Evolutionary conservation across 495 filamentous ascomycete genomes (phyloP), one percentile per base, ranked within the genome.

Genomic region (Aspergillus conjunctus): DNA sequence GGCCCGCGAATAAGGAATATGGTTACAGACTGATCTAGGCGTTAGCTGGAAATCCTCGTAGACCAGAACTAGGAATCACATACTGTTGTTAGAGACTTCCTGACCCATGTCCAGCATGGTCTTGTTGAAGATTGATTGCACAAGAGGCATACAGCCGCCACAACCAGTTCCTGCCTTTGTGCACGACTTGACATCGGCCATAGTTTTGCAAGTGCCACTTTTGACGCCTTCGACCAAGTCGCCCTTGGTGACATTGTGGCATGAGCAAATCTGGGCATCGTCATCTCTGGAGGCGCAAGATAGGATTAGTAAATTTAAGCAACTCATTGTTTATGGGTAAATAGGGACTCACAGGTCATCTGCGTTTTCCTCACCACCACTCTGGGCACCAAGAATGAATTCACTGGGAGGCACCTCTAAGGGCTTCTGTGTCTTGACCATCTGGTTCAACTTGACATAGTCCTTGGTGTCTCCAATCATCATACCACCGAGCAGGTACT

Each of bases 401-500:
- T 96, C 86, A 12, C 89, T 87, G 0, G 93, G 93, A 0, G 91
- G 89, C 4, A 94, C 80, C 26, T 96, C 90, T 3, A 98, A 79
- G 65, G 81, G 77, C 70, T 95, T 96, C 65, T 93, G 89, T 59
- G 81, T 85, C 76, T 94, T 98, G 32, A 95, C 93, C 81, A 96
- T 88, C n/a, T 91, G 90, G 7, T 96, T 93, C 43, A 98, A 77
- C 68, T 96, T 96, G 73, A 97, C 83, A 70, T 97, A 98, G 73
- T 98, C 93, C 60, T 84, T 88, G 0, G 92, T 96, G 73, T 98
- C 93, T 37, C 93, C 93, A 58, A 98, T 96, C 90, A 98, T 97
- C 93, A 98, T 98, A 3, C 93, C 93, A 17, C 93, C 93, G 7
- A 98, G 84, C 3, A 98, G 78, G 71, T 91, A 94, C 69, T 96